Conservation (phyloP, 176 grass and related monocot species). For the Thalia dealbata region DNA sequence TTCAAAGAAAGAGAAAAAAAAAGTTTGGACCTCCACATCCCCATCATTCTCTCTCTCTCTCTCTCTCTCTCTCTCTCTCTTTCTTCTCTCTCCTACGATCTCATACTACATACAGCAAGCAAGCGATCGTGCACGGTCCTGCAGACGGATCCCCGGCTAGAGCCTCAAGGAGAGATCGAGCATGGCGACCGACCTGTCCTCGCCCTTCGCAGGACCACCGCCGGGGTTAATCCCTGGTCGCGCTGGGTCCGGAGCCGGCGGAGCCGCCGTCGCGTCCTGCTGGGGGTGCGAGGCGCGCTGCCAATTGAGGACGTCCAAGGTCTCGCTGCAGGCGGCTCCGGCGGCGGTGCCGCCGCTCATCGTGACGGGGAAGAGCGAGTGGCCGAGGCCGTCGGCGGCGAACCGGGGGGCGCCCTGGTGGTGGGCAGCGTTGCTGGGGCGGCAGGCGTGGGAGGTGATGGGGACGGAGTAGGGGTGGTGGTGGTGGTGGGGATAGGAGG, state of each 20-base stretch:
- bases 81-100: no score
- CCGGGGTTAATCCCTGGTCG: neutral
- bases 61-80: no score
- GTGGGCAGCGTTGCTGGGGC: neutral
- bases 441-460: constrained; percentile 39
- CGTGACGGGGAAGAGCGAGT: neutral
- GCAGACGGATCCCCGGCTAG: constrained; percentile 1
- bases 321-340: neutral
- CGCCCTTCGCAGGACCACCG: neutral
- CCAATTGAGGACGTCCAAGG: neutral
- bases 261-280: neutral
- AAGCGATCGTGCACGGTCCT: no score
- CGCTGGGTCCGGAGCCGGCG: neutral
- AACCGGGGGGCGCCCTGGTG: neutral
- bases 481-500: neutral
- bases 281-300: constrained; percentile 4
- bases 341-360: neutral
- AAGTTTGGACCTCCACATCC: neutral
- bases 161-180: constrained; percentile 56
- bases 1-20: neutral
- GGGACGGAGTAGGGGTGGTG: constrained; percentile 11
- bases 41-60: no score
- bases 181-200: constrained; percentile 3
- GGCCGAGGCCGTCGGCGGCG: neutral
- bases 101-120: no score